Base-by-base conservation (phyloP, 2,329 filamentous ascomycete species). In the Fragosphaeria purpurea region DNA sequence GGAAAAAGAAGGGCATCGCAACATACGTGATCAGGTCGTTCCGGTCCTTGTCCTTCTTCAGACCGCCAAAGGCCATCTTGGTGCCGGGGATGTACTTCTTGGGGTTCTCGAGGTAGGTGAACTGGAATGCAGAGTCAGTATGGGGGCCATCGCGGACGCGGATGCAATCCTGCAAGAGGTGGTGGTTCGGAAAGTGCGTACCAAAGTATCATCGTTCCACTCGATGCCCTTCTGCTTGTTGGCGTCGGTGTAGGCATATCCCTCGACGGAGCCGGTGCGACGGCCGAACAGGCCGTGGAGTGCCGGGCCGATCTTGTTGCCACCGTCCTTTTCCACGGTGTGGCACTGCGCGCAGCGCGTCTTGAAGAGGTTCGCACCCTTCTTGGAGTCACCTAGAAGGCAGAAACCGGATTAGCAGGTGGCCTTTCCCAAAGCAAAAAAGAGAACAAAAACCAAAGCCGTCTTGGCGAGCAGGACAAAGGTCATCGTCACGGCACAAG, bases 81-180 rank as follows among this genome's bases (percentile, higher is more conserved):
- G 93, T 98, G 63, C 93, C 93, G 62, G 93, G 93, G 60, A 98
- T 96, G 83, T 90, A 98, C 82, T 97, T 97, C 86, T 98, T 98
- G 76, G 93, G 93, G 86, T 97, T 97, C 83, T 98, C 93, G 66
- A 98, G 90, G 84, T 98, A 98, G 61, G 84, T 80, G 75, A 95
- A 97, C 87, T 90, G 63, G 38, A 12, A 37, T 37, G 7, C 11
- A 37, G 7, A 22, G 35, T 37, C 35, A 37, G 35, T 37, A 22
- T 31, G 11, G 11, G 37, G 40, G 22, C 46, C 35, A 34, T 41
- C 13, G 22, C 22, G 31, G 30, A 22, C 22, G 22, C 22, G 22
- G 22, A 22, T 22, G 22, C 22, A 22, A 22, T 22, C 22, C 7
- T 37, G 7, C 35, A 7, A 37, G 35, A 11, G 35, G 7, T 37